Percentiles rank a stretch among this genome's conserved stretches.
Conservation (phyloP, 2,329 filamentous ascomycete genomes). For the Penicillium glabrum region DNA sequence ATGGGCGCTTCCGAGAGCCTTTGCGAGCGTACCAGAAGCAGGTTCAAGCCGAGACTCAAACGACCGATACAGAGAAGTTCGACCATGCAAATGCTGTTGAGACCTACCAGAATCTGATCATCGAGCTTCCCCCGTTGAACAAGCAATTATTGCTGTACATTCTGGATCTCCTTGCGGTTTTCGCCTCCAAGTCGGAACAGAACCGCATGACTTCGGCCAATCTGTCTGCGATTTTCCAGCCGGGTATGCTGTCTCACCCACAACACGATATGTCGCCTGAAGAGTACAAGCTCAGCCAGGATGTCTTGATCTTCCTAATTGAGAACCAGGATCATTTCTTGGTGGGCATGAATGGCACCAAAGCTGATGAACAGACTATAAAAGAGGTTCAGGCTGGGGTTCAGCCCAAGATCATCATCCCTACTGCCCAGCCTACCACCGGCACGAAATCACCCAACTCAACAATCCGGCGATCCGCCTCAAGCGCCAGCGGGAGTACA, state of each 20-base stretch:
- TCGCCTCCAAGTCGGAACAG: conserved; percentile 92
- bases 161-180: conserved; percentile 90
- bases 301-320: conserved; percentile 95
- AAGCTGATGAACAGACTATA: conserved; percentile 78
- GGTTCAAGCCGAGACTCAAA: conserved; percentile 67
- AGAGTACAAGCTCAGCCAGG: conserved; percentile 93
- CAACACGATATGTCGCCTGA: conserved; percentile 91
- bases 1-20: conserved; percentile 85
- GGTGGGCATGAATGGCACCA: conserved; percentile 98
- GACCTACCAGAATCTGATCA: conserved; percentile 86
- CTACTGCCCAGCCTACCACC: background rate
- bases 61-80: conserved; percentile 70
- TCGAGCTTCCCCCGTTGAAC: conserved; percentile 87
- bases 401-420: conserved; percentile 26
- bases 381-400: conserved; percentile 68
- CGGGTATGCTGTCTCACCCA: conserved; percentile 91
- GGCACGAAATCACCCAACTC: conserved; percentile 41
- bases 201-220: conserved; percentile 98
- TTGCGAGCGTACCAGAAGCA: conserved; percentile 69
- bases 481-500: conserved; percentile 83
- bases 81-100: conserved; percentile 73
- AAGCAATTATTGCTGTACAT: conserved; percentile 94
- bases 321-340: conserved; percentile 98
- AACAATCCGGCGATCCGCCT: conserved; percentile 69
- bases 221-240: conserved; percentile 94